Percentiles rank a stretch among this genome's conserved stretches.
phyloP scores from a whole-genome alignment of 305 asterid genomes.

The Fraxinus dipetala region DNA sequence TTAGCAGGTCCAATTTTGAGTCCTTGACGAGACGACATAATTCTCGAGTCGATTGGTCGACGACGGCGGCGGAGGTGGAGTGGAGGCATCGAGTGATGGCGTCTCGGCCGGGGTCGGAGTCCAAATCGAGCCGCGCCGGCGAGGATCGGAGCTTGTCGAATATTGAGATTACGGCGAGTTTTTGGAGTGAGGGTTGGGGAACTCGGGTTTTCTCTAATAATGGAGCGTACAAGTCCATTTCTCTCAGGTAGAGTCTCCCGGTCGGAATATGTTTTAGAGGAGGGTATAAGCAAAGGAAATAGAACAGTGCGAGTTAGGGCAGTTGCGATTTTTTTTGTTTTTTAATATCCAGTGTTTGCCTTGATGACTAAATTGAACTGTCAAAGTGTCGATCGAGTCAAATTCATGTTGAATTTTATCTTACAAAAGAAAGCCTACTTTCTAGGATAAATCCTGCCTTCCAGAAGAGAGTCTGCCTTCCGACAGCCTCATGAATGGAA shows the following conservation, averaged over 20 bases:
- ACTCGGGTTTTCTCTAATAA: conserved; percentile 62
- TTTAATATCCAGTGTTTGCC: too few species aligned
- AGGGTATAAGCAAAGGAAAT: neutral
- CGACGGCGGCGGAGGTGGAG: conserved; percentile 67
- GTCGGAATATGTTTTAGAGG: neutral
- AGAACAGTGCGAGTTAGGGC: neutral
- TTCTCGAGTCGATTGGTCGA: conserved; percentile 79
- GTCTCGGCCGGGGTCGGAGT: conserved; percentile 52
- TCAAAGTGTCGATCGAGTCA: too few species aligned
- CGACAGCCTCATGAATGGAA: too few species aligned
- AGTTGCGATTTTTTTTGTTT: neutral
- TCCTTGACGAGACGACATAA: conserved; percentile 84
- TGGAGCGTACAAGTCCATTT: conserved; percentile 63
- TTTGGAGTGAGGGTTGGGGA: conserved; percentile 87
- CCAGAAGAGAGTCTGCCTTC: too few species aligned
- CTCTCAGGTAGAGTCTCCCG: neutral
- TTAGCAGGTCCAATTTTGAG: conserved; percentile 56
- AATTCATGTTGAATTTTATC: too few species aligned
- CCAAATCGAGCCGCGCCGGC: conserved; percentile 37
- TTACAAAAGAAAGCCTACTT: too few species aligned
- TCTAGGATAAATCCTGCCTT: too few species aligned
- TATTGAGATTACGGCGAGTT: conserved; percentile 69
- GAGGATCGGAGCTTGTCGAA: conserved; percentile 70
- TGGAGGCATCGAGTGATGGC: conserved; percentile 75
- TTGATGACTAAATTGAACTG: too few species aligned